Evolutionary conservation across 2,329 filamentous ascomycete genomes (phyloP).

Genomic region (Helotiales sp.): DNA sequence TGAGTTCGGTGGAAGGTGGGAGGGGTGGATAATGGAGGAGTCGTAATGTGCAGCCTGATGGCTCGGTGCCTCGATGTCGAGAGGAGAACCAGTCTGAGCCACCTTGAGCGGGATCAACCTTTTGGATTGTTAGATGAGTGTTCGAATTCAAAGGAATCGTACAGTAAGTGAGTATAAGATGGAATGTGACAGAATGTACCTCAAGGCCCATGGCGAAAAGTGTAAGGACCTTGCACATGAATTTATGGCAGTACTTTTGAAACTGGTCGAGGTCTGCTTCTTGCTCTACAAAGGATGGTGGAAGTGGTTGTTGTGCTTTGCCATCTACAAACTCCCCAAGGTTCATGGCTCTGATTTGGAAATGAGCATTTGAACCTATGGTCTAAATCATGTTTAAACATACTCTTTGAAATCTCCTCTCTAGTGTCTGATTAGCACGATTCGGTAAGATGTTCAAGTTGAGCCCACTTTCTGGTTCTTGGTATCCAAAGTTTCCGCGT

Average conservation of each 20-base stretch:
- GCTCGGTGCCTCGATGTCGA: constrained; percentile 54
- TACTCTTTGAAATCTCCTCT: constrained; percentile 88
- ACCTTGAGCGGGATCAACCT: constrained; percentile 29
- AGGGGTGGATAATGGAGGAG: constrained; percentile 70
- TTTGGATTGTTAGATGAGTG: background rate
- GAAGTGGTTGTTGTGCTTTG: constrained; percentile 76
- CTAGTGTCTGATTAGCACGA: constrained; percentile 41
- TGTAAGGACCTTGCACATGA: constrained; percentile 72
- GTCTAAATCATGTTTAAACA: constrained; percentile 17
- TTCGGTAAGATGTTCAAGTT: background rate
- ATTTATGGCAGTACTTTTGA: constrained; percentile 65
- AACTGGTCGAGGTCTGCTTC: constrained; percentile 66
- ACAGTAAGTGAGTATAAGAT: background rate
- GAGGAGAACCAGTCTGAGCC: constrained; percentile 49
- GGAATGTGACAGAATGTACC: constrained; percentile 38
- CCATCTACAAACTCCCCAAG: constrained; percentile 72
- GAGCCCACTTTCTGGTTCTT: constrained; percentile 69
- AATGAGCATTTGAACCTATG: constrained; percentile 5
- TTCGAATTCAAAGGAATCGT: too few species aligned
- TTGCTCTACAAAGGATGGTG: constrained; percentile 58
- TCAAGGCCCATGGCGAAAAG: constrained; percentile 78
- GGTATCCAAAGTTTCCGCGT: constrained; percentile 84
- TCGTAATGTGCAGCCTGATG: constrained; percentile 52
- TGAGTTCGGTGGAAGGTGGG: constrained; percentile 41
- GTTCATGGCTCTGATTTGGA: constrained; percentile 74